phyloP scores from a whole-genome alignment of 108 stramenopile genomes.

The Epithemia pelagica region DNA sequence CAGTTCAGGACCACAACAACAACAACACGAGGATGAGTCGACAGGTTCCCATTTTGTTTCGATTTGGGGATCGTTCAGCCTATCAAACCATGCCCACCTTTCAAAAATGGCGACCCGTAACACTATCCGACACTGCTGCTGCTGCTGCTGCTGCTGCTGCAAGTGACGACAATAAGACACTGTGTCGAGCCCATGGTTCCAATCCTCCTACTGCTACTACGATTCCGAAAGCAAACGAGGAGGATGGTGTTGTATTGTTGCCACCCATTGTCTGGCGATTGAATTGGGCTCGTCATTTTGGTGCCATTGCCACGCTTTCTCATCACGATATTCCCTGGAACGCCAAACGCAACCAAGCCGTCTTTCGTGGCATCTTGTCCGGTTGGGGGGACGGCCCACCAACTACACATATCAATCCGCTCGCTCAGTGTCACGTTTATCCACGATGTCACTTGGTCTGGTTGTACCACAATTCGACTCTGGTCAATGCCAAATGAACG shows the following conservation, averaged over 20 bases:
- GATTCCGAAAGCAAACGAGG: neutral
- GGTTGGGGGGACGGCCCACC: neutral
- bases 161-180: no score
- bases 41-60: neutral
- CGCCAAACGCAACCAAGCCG: conserved; percentile 9
- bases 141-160: no score
- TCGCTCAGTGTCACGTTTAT: neutral
- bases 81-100: neutral
- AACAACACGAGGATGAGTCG: neutral
- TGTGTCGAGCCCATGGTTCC: no score
- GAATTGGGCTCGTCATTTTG: conserved; percentile 10
- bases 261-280: conserved; percentile 17
- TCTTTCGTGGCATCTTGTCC: conserved; percentile 17
- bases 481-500: conserved; percentile 62
- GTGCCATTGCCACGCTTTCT: neutral
- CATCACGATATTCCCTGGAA: conserved; percentile 19
- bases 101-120: neutral
- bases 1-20: neutral
- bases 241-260: neutral
- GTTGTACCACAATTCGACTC: conserved; percentile 40
- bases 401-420: neutral
- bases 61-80: neutral
- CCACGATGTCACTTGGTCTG: conserved; percentile 50
- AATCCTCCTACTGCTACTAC: neutral
- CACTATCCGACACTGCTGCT: neutral